phyloP scores from a whole-genome alignment of 495 filamentous ascomycete species.

The Aspergillus haitiensis region DNA sequence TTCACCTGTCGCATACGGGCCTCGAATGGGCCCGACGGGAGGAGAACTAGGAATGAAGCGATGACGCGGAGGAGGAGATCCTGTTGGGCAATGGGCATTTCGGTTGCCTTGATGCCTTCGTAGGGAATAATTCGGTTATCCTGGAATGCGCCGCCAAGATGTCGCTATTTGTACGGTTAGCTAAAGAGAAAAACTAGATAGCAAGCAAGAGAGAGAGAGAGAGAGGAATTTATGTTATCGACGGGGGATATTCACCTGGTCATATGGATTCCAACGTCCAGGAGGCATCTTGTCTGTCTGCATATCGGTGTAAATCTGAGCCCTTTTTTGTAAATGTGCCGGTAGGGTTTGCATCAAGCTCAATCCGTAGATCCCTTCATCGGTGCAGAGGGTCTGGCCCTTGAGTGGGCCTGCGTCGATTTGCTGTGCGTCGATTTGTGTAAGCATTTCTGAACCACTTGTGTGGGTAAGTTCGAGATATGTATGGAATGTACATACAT shows the following conservation, averaged over 20 bases:
- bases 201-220: no score
- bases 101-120: conserved; percentile 57
- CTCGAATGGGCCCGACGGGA: conserved; percentile 54
- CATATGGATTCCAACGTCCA: conserved; percentile 71
- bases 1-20: conserved; percentile 52
- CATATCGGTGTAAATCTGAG: conserved; percentile 55
- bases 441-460: no score
- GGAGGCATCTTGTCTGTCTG: conserved; percentile 60
- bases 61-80: conserved; percentile 56
- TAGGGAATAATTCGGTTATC: conserved; percentile 77
- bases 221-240: not conserved
- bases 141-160: conserved; percentile 71
- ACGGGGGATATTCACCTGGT: conserved; percentile 40
- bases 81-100: conserved; percentile 49
- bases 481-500: conserved; percentile 26
- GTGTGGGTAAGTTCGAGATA: no score
- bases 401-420: conserved; percentile 64
- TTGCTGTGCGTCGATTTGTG: conserved; percentile 19
- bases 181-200: not conserved
- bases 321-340: conserved; percentile 45
- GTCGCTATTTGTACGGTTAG: conserved; percentile 35
- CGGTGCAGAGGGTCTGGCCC: conserved; percentile 62
- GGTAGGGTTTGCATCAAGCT: conserved; percentile 65
- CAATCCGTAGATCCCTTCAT: conserved; percentile 61
- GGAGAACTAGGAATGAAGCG: conserved; percentile 60